Percentiles rank a stretch among this genome's conserved stretches.
Evolutionary conservation across 2,329 filamentous ascomycete genomes (phyloP).

Genomic region (Rhynchosporium secalis): DNA sequence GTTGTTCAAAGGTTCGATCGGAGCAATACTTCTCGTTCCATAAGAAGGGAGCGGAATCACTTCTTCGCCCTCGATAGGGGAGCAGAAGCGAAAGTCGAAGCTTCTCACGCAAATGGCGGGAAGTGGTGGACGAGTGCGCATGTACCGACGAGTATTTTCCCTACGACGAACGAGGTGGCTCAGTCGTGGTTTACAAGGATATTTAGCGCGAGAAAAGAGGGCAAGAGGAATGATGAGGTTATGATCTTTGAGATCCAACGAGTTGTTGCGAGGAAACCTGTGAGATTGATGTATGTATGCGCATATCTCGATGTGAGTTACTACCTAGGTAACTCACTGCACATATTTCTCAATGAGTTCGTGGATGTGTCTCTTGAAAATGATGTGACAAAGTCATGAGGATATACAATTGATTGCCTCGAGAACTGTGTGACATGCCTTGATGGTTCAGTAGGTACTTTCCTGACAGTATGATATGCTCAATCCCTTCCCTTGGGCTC

Average conservation of each 20-base stretch:
- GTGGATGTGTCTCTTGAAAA: no score
- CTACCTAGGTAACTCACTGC: no score
- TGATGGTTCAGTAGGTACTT: not conserved
- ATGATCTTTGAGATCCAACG: not conserved
- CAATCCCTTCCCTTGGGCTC: not conserved
- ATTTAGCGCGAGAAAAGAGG: not conserved
- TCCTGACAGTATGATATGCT: not conserved
- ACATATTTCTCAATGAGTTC: no score
- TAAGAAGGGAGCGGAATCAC: not conserved
- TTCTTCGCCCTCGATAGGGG: not conserved
- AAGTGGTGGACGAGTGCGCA: not conserved
- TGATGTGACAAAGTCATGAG: no score
- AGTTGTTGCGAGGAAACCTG: not conserved
- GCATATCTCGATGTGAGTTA: not conserved
- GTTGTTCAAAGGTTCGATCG: not conserved
- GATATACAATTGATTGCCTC: not conserved
- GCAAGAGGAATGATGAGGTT: not conserved
- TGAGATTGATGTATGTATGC: not conserved
- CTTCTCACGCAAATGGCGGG: not conserved
- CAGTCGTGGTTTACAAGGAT: not conserved
- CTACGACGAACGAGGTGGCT: not conserved
- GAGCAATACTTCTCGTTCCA: not conserved
- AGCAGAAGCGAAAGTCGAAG: not conserved
- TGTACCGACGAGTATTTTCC: not conserved
- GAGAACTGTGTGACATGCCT: not conserved